Percentiles rank a stretch among this genome's conserved stretches.
phyloP scores from a whole-genome alignment of 345 rosid genomes.

The Populus davidiana region DNA sequence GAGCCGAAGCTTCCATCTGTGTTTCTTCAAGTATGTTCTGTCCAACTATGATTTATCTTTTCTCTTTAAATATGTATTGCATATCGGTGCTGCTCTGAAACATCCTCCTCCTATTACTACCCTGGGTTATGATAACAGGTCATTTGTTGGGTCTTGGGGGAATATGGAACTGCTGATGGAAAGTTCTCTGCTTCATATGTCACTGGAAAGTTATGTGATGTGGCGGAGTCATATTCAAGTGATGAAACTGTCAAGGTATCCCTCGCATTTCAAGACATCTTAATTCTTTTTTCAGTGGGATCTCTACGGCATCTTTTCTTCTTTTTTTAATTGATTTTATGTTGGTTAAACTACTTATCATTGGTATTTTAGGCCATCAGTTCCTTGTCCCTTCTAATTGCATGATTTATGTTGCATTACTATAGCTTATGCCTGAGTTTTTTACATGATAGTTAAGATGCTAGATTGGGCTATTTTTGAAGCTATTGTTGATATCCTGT shows the following conservation, averaged over 20 bases:
- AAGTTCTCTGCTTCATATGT: constrained; percentile 78
- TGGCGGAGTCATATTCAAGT: constrained; percentile 90
- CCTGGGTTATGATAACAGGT: constrained; percentile 52
- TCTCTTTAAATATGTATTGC: not conserved
- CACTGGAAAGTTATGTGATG: constrained; percentile 89
- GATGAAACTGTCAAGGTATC: constrained; percentile 91
- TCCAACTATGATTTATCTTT: constrained; percentile 11
- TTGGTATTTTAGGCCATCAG: not conserved
- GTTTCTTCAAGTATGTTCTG: constrained; percentile 71
- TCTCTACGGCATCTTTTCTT: not conserved
- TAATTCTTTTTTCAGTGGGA: not conserved
- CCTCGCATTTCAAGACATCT: not conserved
- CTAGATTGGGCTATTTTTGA: not conserved
- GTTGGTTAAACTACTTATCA: not conserved
- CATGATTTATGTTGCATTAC: not conserved
- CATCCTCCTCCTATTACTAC: not conserved
- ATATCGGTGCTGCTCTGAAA: not conserved
- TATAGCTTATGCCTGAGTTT: not conserved
- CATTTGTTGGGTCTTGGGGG: constrained; percentile 97
- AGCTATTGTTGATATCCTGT: no score
- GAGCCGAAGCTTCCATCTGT: constrained; percentile 97
- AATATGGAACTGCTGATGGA: constrained; percentile 85
- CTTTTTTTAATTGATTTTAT: not conserved
- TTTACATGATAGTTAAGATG: not conserved
- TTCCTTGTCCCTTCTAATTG: not conserved